Base-by-base conservation (phyloP, 2,329 filamentous ascomycete species). In the Stemphylium beticola region DNA sequence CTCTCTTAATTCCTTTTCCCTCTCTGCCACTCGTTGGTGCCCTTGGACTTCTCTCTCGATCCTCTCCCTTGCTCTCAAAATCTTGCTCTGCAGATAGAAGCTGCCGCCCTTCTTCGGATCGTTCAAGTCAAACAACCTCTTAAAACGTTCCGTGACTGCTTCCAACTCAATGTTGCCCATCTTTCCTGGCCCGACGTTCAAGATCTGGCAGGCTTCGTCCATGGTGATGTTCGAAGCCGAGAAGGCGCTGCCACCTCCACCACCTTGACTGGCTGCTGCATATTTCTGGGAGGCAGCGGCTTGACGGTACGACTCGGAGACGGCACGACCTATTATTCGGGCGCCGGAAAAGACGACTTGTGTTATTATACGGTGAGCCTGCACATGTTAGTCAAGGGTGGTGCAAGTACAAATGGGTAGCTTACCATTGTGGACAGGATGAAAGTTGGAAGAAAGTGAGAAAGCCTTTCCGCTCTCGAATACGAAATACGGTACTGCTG, bases 61-160 rank as follows among this genome's bases (percentile, higher is more conserved):
- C 61, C 95, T 83, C 79, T 99, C 93, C 68, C 93, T 86, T 54
- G 95, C 95, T 59, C 95, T 84, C 66, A 98, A 79, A 50, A 99
- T 87, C 80, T 99, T 99, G 83, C 93, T 98, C 79, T 99, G 95
- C 43, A 99, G 83, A 77, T 99, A 99, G 78, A 99, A 99, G 70
- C 92, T 97, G 48, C 95, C 95, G 32, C 95, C 95, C 73, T 96
- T 96, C 77, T 96, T 84, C 10, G 95, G 93, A 62, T 99, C 91
- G 79, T 99, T 99, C 66, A 86, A 81, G 77, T 99, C 95, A 74
- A 97, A 99, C 42, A 99, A 81, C 62, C 89, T 87, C 85, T 98
- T 98, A 83, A 98, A 99, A 49, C 92, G 85, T 66, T 89, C 87
- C 78, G 90, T 88, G 50, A 96, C 87, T 62, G 89, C 83, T 67